Evolutionary conservation across 495 filamentous ascomycete genomes (phyloP), one percentile per base, ranked within the genome.

Genomic region (Penicillium dipodomyicola): DNA sequence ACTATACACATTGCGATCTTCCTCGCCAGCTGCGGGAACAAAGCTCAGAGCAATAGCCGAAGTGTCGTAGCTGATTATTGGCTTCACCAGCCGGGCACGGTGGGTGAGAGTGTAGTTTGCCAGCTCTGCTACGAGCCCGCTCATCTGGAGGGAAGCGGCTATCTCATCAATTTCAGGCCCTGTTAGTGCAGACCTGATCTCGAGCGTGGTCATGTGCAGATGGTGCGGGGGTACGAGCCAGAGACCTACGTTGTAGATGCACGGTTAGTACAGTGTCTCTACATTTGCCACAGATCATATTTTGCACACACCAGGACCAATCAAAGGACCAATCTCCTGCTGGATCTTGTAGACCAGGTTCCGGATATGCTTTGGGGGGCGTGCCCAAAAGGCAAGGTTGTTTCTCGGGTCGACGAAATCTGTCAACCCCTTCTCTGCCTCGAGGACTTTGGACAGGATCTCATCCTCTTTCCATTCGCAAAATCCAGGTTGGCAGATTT

Each of bases 131-230:
- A 80, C 55, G 3, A 68, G 58, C 4, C 82, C 67, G 5, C 65
- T 69, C 6, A 79, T 65, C 9, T 72, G 64, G 41, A 96, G 76
- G 5, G 64, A 63, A 1, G 77, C 58, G 39, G 87, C 77, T 10
- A 95, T 71, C 2, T 64, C 63, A 5, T 80, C 78, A 37, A 95
- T 87, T 53, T 89, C 84, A 0, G 70, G 63, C 1, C 78, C 62
- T 0, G 86, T 87, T 14, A 78, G 79, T 0, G 86, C 90, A 67
- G 90, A 88, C 8, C 84, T 82, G 49, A 96, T 72, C 68, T 98
- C 93, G 8, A 96, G 77, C 1, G 86, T 84, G 0, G 94, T 98
- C 70, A 96, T 81, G 73, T 97, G 93, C 49, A 96, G 86, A 59
- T 81, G 77, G 48, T 85, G 73, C 7, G 76, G 64, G 8, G 92